These are phyloP conservation scores for Aurinia saxatilis DNA, from an alignment of 345 rosid genomes.

Conservation along the genomic window DNA sequence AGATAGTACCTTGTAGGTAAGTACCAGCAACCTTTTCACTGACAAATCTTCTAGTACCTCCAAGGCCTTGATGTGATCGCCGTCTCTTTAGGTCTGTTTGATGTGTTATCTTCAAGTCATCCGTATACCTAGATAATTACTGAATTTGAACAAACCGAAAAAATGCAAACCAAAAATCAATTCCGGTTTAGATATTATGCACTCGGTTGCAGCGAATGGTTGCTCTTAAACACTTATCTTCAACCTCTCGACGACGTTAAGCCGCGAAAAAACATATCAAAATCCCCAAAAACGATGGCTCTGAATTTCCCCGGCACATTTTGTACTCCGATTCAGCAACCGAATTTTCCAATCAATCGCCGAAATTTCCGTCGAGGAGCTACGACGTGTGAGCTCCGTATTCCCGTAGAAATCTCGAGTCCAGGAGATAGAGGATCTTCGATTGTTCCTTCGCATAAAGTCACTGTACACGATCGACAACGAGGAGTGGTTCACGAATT, in stretches of 20 bases:
- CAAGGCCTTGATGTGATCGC: conserved; percentile 1
- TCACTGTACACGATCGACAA: conserved; percentile 77
- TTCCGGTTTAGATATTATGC: conserved; percentile 5
- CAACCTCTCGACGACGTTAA: conserved; percentile 15
- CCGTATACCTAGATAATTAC: too few relatives aligned
- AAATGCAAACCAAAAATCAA: neutral
- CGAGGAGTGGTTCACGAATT: conserved; percentile 80
- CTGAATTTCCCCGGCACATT: conserved; percentile 35
- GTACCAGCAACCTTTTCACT: neutral
- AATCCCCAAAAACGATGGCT: conserved; percentile 34
- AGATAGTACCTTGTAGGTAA: neutral
- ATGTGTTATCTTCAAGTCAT: too few relatives aligned
- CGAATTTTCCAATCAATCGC: neutral
- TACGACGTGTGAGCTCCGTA: conserved; percentile 40
- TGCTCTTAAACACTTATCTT: conserved; percentile 9
- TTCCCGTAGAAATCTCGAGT: conserved; percentile 35
- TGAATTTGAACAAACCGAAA: neutral
- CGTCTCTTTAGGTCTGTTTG: too few relatives aligned
- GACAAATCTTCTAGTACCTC: conserved; percentile 2
- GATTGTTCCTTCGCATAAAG: conserved; percentile 61
- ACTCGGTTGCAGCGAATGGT: neutral
- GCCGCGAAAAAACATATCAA: conserved; percentile 17
- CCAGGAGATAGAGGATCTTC: conserved; percentile 25
- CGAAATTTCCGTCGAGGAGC: conserved; percentile 28
- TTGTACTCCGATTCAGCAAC: conserved; percentile 25